Conservation (phyloP, 2,329 filamentous ascomycete species). For the Xylaria digitata region DNA sequence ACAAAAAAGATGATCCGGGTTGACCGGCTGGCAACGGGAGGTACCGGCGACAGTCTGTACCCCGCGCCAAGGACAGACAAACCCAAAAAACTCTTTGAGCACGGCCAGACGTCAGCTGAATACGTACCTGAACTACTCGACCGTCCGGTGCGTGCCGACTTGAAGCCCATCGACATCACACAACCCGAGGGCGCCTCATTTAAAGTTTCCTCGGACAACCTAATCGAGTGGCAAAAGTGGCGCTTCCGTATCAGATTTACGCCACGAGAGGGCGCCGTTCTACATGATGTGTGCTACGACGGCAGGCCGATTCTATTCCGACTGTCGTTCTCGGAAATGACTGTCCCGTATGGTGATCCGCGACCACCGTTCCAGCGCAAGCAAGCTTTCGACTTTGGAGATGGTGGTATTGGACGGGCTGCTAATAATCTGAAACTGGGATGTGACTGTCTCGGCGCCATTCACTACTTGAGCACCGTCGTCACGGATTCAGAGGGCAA, state of each 20-base stretch:
- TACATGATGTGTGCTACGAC: slow-evolving; percentile 72
- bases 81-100: slow-evolving; percentile 60
- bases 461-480: slow-evolving; percentile 66
- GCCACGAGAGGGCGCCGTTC: slow-evolving; percentile 68
- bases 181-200: slow-evolving; percentile 63
- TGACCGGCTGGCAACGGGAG: slow-evolving; percentile 65
- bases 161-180: slow-evolving; percentile 78
- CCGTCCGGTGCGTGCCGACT: slow-evolving; percentile 59
- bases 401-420: slow-evolving; percentile 71
- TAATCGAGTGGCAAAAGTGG: slow-evolving; percentile 59
- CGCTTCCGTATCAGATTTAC: slow-evolving; percentile 72
- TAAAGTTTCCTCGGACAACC: slow-evolving; percentile 47
- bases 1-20: slow-evolving; percentile 67
- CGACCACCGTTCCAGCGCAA: slow-evolving; percentile 72
- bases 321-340: slow-evolving; percentile 70
- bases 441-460: slow-evolving; percentile 75
- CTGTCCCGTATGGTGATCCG: slow-evolving; percentile 71
- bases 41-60: slow-evolving; percentile 58
- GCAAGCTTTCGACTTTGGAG: slow-evolving; percentile 76
- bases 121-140: slow-evolving; percentile 64
- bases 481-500: slow-evolving; percentile 65
- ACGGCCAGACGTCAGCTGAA: slow-evolving; percentile 54
- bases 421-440: slow-evolving; percentile 75
- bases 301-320: slow-evolving; percentile 69
- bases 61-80: slow-evolving; percentile 42